Percentiles rank a stretch among this genome's conserved stretches.
Evolutionary conservation across 1,284 basidiomycete genomes (phyloP).

Genomic region (Termitomyces sp.): DNA sequence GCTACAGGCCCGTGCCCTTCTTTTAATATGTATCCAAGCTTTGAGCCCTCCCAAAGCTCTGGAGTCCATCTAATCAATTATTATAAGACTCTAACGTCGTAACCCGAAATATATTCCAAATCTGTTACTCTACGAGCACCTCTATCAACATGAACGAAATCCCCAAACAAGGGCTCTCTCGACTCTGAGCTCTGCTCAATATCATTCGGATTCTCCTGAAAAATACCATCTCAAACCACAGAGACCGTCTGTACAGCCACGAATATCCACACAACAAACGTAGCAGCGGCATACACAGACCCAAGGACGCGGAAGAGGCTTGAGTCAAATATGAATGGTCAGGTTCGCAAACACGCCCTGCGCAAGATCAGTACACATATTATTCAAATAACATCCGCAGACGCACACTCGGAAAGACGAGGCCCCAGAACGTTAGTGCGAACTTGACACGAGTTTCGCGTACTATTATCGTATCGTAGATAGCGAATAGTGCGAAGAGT

Average conservation of each 20-base stretch:
- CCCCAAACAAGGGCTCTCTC: background rate
- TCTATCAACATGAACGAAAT: no score
- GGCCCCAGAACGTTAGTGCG: conserved; percentile 50
- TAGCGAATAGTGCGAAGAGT: conserved; percentile 39
- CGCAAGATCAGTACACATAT: background rate
- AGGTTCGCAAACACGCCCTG: conserved; percentile 64
- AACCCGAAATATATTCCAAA: no score
- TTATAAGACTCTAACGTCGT: no score
- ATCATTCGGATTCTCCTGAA: conserved; percentile 24
- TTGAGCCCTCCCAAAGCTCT: no score
- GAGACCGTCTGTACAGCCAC: conserved; percentile 40
- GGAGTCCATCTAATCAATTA: no score
- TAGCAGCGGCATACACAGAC: conserved; percentile 46
- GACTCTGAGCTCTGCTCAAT: background rate
- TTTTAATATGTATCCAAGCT: no score
- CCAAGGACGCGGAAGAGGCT: conserved; percentile 51
- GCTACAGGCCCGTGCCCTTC: no score
- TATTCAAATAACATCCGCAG: background rate
- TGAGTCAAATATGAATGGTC: conserved; percentile 50
- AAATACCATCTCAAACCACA: conserved; percentile 36
- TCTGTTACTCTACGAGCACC: no score
- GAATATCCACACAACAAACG: conserved; percentile 52
- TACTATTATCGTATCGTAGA: conserved; percentile 30
- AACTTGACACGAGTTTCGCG: conserved; percentile 38
- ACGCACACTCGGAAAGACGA: conserved; percentile 59